Evolutionary conservation across 1,284 basidiomycete genomes (phyloP).

Genomic region (Stereum hirsutum): DNA sequence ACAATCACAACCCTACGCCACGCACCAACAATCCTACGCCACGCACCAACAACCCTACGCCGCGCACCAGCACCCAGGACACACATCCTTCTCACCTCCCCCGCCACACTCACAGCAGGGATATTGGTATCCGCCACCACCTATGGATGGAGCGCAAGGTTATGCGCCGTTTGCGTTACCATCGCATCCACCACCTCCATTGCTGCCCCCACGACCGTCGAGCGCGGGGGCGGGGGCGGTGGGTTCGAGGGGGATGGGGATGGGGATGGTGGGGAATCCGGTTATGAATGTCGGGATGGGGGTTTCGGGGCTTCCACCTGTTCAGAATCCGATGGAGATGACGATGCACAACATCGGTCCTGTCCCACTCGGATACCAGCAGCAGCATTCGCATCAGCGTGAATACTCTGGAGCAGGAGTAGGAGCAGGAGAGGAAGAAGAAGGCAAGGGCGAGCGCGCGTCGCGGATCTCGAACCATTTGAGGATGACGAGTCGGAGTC

Average conservation of each 20-base stretch:
- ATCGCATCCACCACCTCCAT: background rate
- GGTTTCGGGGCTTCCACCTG: too few species aligned
- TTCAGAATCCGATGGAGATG: too few species aligned
- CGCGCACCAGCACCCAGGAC: conserved; percentile 14
- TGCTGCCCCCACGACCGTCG: background rate
- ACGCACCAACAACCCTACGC: conserved; percentile 17
- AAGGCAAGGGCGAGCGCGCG: conserved; percentile 53
- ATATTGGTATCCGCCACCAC: too few species aligned
- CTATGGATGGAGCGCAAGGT: too few species aligned
- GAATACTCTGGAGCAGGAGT: background rate
- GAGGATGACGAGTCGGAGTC: conserved; percentile 44
- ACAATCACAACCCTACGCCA: conserved; percentile 22
- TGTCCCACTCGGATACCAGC: background rate
- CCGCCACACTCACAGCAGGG: too few species aligned
- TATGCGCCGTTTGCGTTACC: background rate
- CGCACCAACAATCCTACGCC: conserved; percentile 17
- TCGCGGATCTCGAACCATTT: conserved; percentile 51
- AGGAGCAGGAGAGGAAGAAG: conserved; percentile 28
- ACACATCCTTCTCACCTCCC: conserved; percentile 15
- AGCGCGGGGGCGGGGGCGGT: too few species aligned
- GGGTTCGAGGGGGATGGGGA: too few species aligned
- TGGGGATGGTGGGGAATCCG: too few species aligned
- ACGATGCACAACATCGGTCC: too few species aligned
- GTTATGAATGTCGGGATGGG: too few species aligned
- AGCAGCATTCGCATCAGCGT: background rate